phyloP scores from a whole-genome alignment of 1,139 yeast species.

The Maudiozyma humilis region DNA sequence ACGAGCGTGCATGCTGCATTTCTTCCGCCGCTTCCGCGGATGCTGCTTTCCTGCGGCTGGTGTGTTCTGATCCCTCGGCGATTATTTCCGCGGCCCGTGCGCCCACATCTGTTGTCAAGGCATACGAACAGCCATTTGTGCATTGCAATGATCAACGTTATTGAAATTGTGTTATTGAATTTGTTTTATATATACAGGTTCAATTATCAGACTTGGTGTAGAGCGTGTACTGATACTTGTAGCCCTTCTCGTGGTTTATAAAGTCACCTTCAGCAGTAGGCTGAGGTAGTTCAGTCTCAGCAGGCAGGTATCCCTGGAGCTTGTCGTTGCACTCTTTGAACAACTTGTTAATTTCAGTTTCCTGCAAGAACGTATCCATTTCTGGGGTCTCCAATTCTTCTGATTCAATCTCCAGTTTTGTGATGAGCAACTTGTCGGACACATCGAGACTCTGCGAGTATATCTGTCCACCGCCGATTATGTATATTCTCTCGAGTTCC shows the following conservation, averaged over 20 bases:
- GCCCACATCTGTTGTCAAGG: neutral
- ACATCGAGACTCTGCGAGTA: constrained; percentile 49
- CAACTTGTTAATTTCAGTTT: constrained; percentile 14
- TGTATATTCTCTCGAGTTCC: constrained; percentile 49
- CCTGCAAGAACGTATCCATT: constrained; percentile 53
- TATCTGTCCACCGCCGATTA: constrained; percentile 91
- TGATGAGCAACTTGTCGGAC: constrained; percentile 58
- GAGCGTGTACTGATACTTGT: constrained; percentile 21
- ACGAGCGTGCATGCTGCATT: too few relatives aligned
- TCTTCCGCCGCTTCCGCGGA: neutral
- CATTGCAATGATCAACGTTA: too few relatives aligned
- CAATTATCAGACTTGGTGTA: constrained; percentile 11
- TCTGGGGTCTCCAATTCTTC: constrained; percentile 36
- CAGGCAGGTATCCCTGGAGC: constrained; percentile 19
- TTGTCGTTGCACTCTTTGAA: constrained; percentile 17
- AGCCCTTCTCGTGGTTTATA: constrained; percentile 20
- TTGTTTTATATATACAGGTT: too few relatives aligned
- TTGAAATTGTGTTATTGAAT: too few relatives aligned
- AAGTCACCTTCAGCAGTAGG: neutral
- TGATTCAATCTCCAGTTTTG: constrained; percentile 52
- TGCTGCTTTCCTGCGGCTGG: neutral
- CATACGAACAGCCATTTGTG: too few relatives aligned
- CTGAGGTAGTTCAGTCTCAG: constrained; percentile 15
- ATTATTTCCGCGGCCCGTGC: neutral
- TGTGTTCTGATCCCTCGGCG: neutral